Evolutionary conservation across 2,329 filamentous ascomycete genomes (phyloP), one percentile per base, ranked within the genome.

Genomic region (Stenocarpella maydis): DNA sequence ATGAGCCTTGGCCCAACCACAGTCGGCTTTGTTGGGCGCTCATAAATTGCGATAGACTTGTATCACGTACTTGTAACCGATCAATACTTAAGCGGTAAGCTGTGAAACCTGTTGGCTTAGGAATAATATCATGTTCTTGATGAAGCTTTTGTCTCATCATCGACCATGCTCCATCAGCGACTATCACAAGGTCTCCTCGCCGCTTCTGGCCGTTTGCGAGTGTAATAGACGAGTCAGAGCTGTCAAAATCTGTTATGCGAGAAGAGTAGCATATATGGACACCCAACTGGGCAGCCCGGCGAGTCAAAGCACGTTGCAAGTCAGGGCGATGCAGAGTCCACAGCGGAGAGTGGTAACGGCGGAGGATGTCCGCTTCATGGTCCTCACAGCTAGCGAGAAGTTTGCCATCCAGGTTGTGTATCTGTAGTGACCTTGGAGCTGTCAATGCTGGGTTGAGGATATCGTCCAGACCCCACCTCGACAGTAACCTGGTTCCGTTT

Each of bases 301-400:
- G 39, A 34, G 55, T 61, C 10, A 61, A 3, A 9, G 39, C 55
- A 45, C 17, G 39, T 41, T 61, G 55, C 19, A 61, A 45, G 26
- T 61, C 55, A 34, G 45, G 39, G 19, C 55, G 55, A 24, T 61
- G 55, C 26, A 61, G 47, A n/a, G 55, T 47, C 55, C 55, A 61
- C 26, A 61, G 28, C 55, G 55, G 41, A 8, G 21, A 47, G 3
- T 34, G 26, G 28, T 47, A 61, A 31, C 24, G 55, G 31, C 5
- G 9, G 3, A 61, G 39, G 12, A 45, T 9, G 0, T 61, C 39
- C 10, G 43, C 24, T 6, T 43, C 39, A 9, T 61, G 45, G 31
- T 31, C 15, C 4, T 15, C 19, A 9, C 26, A 39, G n/a, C 6
- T 21, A 34, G 55, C 39, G 4, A 61, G 55, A 21, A 21, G 19